Evolutionary conservation across 1,139 yeast genomes (phyloP).

Genomic region (Candida sanyaensis): DNA sequence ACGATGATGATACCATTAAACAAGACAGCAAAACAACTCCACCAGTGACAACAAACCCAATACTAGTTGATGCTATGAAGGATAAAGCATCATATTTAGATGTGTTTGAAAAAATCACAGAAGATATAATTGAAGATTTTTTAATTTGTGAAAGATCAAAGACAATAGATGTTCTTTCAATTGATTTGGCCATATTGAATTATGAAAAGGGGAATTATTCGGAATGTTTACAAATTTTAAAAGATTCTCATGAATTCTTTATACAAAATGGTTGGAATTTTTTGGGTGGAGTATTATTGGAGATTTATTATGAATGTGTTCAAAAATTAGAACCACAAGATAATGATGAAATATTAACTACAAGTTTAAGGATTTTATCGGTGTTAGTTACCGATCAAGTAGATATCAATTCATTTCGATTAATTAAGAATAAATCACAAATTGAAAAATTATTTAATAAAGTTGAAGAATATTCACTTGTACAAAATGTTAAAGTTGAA

Average conservation of each 20-base stretch:
- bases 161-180: conserved; percentile 70
- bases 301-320: conserved; percentile 69
- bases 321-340: conserved; percentile 37
- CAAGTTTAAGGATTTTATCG: conserved; percentile 37
- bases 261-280: conserved; percentile 71
- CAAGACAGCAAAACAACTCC: neutral
- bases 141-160: conserved; percentile 53
- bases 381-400: conserved; percentile 23
- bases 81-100: conserved; percentile 20
- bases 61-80: conserved; percentile 5
- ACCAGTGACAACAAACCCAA: conserved; percentile 1
- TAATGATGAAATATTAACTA: conserved; percentile 26
- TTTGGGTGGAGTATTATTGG: conserved; percentile 65
- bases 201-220: conserved; percentile 59
- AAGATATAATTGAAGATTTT: conserved; percentile 46
- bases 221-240: conserved; percentile 62
- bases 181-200: conserved; percentile 78
- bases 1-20: neutral
- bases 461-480: conserved; percentile 21
- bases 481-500: conserved; percentile 19
- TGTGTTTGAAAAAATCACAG: conserved; percentile 41
- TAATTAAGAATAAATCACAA: conserved; percentile 22
- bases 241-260: conserved; percentile 69
- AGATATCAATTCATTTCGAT: conserved; percentile 34
- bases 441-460: conserved; percentile 24